These are phyloP conservation scores for Sporisorium sorghi DNA, from an alignment of 1,284 basidiomycete genomes.

Conservation along the genomic window DNA sequence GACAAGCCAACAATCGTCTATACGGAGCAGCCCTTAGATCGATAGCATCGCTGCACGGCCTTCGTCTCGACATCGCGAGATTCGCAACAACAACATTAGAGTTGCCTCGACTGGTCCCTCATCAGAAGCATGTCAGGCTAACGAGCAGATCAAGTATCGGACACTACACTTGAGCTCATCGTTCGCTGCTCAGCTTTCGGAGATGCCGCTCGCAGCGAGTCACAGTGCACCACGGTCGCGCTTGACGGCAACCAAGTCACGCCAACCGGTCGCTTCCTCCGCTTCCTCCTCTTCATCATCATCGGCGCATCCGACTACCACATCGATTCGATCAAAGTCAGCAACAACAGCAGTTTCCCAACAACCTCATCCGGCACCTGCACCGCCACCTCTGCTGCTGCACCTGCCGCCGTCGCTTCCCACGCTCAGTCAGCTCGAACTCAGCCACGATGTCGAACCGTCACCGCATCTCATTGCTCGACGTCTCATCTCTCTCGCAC, in stretches of 20 bases:
- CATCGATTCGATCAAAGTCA: slow-evolving; percentile 15
- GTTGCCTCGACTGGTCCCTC: too few species aligned
- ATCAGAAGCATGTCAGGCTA: slow-evolving; percentile 3
- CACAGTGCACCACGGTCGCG: slow-evolving; percentile 33
- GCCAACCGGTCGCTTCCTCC: slow-evolving; percentile 30
- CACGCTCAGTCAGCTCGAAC: slow-evolving; percentile 25
- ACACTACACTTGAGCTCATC: too few species aligned
- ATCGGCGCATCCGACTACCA: slow-evolving; percentile 24
- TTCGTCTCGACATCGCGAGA: background rate
- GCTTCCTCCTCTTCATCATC: slow-evolving; percentile 13
- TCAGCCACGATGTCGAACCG: slow-evolving; percentile 13
- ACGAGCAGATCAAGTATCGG: background rate
- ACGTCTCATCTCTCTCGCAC: slow-evolving; percentile 37
- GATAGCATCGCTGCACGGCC: background rate
- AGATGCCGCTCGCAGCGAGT: slow-evolving; percentile 46
- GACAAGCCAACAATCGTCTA: too few species aligned
- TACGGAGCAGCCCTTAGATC: background rate
- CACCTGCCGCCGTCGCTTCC: slow-evolving; percentile 41
- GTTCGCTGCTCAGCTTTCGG: slow-evolving; percentile 6
- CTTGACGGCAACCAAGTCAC: slow-evolving; percentile 29
- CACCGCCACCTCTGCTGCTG: slow-evolving; percentile 13
- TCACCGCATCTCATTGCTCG: slow-evolving; percentile 30
- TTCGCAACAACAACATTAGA: background rate
- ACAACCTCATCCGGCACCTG: slow-evolving; percentile 14
- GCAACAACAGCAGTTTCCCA: background rate